Conservation (phyloP, 768 basidiomycete species). For the Cystobasidium ongulense region DNA sequence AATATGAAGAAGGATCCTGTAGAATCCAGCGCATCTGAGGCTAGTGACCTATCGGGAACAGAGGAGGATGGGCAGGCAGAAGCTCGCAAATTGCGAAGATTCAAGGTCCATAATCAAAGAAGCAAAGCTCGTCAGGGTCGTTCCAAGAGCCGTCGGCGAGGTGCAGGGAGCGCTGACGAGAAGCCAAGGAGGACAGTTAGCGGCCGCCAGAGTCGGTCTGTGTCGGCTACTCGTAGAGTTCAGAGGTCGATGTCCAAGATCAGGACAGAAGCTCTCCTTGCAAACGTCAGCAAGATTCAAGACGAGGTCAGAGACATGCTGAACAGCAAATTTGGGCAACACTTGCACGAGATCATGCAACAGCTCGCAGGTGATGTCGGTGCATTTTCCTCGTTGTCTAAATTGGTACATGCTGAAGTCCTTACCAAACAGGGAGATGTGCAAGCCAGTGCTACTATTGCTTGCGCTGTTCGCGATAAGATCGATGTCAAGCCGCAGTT, state of each 20-base stretch:
- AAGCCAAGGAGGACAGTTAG: background rate
- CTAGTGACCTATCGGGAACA: background rate
- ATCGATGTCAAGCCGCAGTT: background rate
- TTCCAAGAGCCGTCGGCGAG: background rate
- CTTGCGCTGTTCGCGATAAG: background rate
- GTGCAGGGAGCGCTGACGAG: background rate
- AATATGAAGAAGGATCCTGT: background rate
- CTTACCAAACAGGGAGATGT: slow-evolving; percentile 9
- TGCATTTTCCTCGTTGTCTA: background rate
- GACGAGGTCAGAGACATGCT: background rate
- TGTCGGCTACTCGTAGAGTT: background rate
- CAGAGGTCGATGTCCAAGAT: background rate
- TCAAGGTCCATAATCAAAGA: background rate
- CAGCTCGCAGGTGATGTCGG: slow-evolving; percentile 7
- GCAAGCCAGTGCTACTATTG: slow-evolving; percentile 19
- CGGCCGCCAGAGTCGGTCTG: background rate
- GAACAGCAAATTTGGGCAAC: background rate
- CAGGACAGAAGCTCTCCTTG: background rate
- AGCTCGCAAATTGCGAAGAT: background rate
- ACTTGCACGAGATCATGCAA: background rate
- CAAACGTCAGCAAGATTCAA: background rate
- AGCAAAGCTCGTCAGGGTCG: background rate
- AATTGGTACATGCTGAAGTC: background rate
- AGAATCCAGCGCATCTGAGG: background rate
- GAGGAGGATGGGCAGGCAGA: background rate